These are phyloP conservation scores for Collybia nuda DNA, from an alignment of 768 basidiomycete species.

Conservation along the genomic window DNA sequence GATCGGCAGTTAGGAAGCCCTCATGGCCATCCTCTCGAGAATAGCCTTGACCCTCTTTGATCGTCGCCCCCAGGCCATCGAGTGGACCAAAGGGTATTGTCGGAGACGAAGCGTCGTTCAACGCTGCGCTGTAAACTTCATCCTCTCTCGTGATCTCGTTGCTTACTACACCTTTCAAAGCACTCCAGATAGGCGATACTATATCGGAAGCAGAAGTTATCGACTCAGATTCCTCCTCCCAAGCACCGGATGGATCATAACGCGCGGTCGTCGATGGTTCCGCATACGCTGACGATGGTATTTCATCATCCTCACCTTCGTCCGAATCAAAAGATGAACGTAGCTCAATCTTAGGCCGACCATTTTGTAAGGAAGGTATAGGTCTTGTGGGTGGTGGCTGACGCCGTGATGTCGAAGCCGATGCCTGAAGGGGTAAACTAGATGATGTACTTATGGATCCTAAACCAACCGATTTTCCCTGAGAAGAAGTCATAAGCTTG, in stretches of 20 bases:
- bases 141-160: slow-evolving; percentile 1
- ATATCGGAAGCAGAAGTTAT: slow-evolving; percentile 5
- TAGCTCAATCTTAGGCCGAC: slow-evolving; percentile 16
- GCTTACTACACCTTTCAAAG: slow-evolving; percentile 12
- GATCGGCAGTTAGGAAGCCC: slow-evolving; percentile 14
- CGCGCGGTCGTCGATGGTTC: slow-evolving; percentile 19
- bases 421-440: neutral
- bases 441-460: neutral
- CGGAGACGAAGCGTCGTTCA: slow-evolving; percentile 26
- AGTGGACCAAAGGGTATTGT: slow-evolving; percentile 18
- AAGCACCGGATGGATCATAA: slow-evolving; percentile 12
- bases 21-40: slow-evolving; percentile 11
- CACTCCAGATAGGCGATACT: slow-evolving; percentile 12
- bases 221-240: slow-evolving; percentile 5
- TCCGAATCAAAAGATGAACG: slow-evolving; percentile 10
- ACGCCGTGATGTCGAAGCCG: slow-evolving; percentile 1
- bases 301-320: slow-evolving; percentile 8
- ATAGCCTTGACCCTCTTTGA: neutral
- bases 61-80: neutral
- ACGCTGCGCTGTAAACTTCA: slow-evolving; percentile 15
- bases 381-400: slow-evolving; percentile 12
- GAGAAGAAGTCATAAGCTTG: neutral
- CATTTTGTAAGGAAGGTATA: slow-evolving; percentile 18
- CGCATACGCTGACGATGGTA: slow-evolving; percentile 13
- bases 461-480: neutral